phyloP scores from a whole-genome alignment of 1,139 yeast species.

The Pichia sp. region DNA sequence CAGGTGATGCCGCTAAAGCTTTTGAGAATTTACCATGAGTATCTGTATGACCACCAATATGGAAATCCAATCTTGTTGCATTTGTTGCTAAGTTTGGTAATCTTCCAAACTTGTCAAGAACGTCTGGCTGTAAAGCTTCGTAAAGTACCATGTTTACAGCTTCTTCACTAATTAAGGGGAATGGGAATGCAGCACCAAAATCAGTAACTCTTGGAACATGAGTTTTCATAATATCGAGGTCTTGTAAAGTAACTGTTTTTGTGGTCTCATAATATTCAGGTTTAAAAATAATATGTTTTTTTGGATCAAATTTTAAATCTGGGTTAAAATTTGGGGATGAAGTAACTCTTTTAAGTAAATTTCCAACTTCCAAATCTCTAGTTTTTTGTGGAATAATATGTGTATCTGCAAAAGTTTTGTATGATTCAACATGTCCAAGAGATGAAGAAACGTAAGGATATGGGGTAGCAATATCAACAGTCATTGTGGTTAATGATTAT shows the following conservation, averaged over 20 bases:
- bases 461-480: slow-evolving; percentile 23
- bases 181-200: slow-evolving; percentile 32
- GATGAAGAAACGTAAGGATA: slow-evolving; percentile 11
- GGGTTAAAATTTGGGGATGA: slow-evolving; percentile 16
- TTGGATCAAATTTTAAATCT: slow-evolving; percentile 36
- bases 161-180: slow-evolving; percentile 31
- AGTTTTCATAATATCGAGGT: slow-evolving; percentile 27
- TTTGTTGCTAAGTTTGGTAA: slow-evolving; percentile 29
- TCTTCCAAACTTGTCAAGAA: slow-evolving; percentile 28
- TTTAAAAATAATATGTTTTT: slow-evolving; percentile 38
- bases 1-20: slow-evolving; percentile 12
- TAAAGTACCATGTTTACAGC: slow-evolving; percentile 33
- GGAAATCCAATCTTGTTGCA: slow-evolving; percentile 31
- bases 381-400: slow-evolving; percentile 28
- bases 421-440: slow-evolving; percentile 24
- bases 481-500: neutral
- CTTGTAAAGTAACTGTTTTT: slow-evolving; percentile 39
- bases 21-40: slow-evolving; percentile 29
- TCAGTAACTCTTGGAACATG: slow-evolving; percentile 28
- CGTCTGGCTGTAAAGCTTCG: slow-evolving; percentile 30
- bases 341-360: neutral
- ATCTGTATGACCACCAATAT: slow-evolving; percentile 17
- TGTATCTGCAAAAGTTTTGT: slow-evolving; percentile 20
- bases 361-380: slow-evolving; percentile 1
- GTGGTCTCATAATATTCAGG: slow-evolving; percentile 33